These are phyloP conservation scores for Talaromyces sp. DNA, from an alignment of 2,329 filamentous ascomycete genomes.

Conservation along the genomic window DNA sequence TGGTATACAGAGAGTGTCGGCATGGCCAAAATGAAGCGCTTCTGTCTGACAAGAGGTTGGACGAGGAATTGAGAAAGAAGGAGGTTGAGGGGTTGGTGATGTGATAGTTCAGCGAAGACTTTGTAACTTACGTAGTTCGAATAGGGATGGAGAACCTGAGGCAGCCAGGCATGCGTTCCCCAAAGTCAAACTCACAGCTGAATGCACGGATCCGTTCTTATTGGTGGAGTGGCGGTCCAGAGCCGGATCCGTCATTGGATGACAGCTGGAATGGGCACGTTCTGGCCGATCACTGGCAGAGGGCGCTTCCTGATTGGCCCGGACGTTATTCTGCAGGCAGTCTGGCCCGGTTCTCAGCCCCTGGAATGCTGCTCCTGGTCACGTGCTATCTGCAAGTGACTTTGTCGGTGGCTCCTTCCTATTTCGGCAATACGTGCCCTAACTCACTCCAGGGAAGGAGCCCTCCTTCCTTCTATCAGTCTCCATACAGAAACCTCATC, in stretches of 20 bases:
- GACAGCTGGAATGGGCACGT: background rate
- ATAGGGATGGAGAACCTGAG: constrained; percentile 6
- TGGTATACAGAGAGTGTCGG: background rate
- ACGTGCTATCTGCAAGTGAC: background rate
- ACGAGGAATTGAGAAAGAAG: background rate
- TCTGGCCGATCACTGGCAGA: constrained; percentile 6
- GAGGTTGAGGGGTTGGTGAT: background rate
- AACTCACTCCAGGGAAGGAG: background rate
- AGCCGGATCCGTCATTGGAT: background rate
- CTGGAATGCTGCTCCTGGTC: background rate
- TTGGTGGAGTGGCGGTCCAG: background rate
- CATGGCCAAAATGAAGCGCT: constrained; percentile 4
- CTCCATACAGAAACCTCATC: background rate
- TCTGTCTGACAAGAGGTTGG: background rate
- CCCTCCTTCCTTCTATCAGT: background rate
- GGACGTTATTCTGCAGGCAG: background rate
- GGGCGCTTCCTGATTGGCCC: background rate
- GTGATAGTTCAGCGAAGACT: background rate
- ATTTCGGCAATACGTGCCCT: background rate
- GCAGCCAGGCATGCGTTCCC: background rate
- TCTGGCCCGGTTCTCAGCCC: background rate
- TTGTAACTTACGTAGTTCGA: background rate
- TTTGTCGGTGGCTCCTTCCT: background rate
- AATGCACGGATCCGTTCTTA: background rate
- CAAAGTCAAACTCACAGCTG: background rate